Evolutionary conservation across 1,139 yeast genomes (phyloP).

Genomic region (Pichia sp.): DNA sequence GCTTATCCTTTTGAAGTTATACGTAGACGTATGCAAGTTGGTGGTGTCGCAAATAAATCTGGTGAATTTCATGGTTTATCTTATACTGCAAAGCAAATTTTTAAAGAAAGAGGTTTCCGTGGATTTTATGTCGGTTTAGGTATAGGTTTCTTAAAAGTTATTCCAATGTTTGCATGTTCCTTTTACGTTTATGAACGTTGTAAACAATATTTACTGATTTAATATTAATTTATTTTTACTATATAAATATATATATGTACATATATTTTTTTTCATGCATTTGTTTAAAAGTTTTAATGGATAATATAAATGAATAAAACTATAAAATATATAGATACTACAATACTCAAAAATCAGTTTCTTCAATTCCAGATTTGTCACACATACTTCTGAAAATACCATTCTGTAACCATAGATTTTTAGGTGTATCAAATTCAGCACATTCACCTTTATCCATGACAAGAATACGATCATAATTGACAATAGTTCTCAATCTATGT

Average conservation of each 20-base stretch:
- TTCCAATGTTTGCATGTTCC: constrained; percentile 96
- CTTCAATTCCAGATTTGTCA: constrained; percentile 29
- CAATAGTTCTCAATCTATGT: constrained; percentile 48
- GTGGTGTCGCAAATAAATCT: constrained; percentile 60
- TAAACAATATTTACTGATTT: constrained; percentile 37
- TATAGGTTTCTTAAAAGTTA: constrained; percentile 89
- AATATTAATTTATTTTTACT: constrained; percentile 1
- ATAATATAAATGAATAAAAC: too few species aligned
- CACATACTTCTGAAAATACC: constrained; percentile 35
- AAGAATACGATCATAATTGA: constrained; percentile 45
- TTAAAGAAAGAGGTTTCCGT: constrained; percentile 63
- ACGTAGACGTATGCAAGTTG: constrained; percentile 93
- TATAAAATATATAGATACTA: too few species aligned
- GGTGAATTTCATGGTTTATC: constrained; percentile 54
- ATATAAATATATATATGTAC: background rate
- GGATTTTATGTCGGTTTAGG: constrained; percentile 93
- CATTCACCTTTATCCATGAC: constrained; percentile 49
- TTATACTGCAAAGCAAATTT: constrained; percentile 51
- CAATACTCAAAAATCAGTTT: constrained; percentile 3
- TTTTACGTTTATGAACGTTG: constrained; percentile 89
- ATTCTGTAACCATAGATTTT: constrained; percentile 32
- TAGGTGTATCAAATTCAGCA: constrained; percentile 44
- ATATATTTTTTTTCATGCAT: background rate
- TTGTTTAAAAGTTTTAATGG: background rate
- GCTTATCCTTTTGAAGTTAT: constrained; percentile 96